Base-by-base conservation (phyloP, 768 basidiomycete species). In the Rhodotorula babjevae region DNA sequence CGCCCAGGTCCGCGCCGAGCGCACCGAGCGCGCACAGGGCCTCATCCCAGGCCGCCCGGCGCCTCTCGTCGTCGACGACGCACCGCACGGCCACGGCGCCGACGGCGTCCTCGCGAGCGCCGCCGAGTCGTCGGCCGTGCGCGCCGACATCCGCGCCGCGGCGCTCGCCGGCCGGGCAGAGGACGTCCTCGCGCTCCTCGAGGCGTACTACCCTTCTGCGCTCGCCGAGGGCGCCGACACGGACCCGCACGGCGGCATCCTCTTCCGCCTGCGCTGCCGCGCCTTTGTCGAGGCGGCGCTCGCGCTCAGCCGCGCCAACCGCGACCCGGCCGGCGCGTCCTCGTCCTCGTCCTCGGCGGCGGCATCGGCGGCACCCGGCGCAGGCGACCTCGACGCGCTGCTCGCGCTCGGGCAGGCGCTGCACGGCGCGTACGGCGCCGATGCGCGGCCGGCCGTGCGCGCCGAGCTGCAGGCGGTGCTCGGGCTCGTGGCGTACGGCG, bases 231-330 rank as follows among this genome's bases (percentile, higher is more conserved):
- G 85, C 44, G n/a, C 1, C 15, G 18, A 29, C 47, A 16, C 23
- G 3, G 88, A 91, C 65, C 16, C 56, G 9, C 84, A 85, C 52
- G 88, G 88, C 16, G 82, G 90, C 25, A 85, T 93, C 82, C 81
- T 86, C n/a, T 90, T 93, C 83, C 90, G 90, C 80, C 81, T 94
- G 76, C 86, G 88, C 36, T 91, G 91, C 81, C 85, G 91, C 77
- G 90, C 89, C 81, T 92, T 93, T 77, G 87, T 93, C 58, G 92
- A 93, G 80, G 85, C 92, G 42, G 85, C 91, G 23, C 78, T 92
- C 75, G 86, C 87, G 74, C 87, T 90, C 18, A 85, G 87, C 71
- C 86, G 87, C 18, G 55, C 57, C 82, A 88, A 63, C 33, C 56
- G 57, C 60, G 69, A 66, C 15, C 33, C 47, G 10, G 50, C 49